phyloP scores from a whole-genome alignment of 768 basidiomycete species.

The Naematelia encephala region DNA sequence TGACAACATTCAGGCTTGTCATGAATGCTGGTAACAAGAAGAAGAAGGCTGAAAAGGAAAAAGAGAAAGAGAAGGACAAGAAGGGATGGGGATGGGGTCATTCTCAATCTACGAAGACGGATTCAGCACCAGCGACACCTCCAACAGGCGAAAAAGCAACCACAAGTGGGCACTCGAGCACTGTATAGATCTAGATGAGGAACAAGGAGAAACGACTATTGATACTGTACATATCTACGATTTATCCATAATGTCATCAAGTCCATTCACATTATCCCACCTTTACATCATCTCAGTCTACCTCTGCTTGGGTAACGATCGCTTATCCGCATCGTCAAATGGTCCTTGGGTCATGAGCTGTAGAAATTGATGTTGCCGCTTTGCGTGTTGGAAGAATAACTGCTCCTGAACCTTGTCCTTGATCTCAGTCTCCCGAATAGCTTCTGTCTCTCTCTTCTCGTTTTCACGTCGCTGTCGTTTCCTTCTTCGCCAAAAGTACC shows the following conservation, averaged over 20 bases:
- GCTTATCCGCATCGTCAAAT: no score
- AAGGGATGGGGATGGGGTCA: slow-evolving; percentile 29
- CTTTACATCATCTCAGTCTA: not conserved
- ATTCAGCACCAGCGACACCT: not conserved
- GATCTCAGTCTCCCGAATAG: not conserved
- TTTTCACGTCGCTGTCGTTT: not conserved
- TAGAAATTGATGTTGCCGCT: not conserved
- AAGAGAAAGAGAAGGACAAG: slow-evolving; percentile 21
- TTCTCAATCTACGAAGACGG: not conserved
- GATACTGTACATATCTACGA: slow-evolving; percentile 4
- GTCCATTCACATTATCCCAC: not conserved
- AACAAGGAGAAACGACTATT: slow-evolving; percentile 8
- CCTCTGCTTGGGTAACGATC: no score
- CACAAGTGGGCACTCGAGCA: not conserved
- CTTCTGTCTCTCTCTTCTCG: not conserved
- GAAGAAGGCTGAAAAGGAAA: slow-evolving; percentile 46
- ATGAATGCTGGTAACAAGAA: slow-evolving; percentile 51
- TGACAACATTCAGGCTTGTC: slow-evolving; percentile 32
- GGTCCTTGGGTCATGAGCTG: not conserved
- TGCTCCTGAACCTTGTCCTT: not conserved
- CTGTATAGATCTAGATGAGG: slow-evolving; percentile 9
- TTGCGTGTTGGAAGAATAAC: not conserved
- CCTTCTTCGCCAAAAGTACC: slow-evolving; percentile 1
- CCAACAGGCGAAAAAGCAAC: not conserved
- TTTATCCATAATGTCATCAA: not conserved